Evolutionary conservation across 306 rosid species (phyloP), one percentile per base, ranked within the genome.

Genomic region (Cyamopsis tetragonoloba): DNA sequence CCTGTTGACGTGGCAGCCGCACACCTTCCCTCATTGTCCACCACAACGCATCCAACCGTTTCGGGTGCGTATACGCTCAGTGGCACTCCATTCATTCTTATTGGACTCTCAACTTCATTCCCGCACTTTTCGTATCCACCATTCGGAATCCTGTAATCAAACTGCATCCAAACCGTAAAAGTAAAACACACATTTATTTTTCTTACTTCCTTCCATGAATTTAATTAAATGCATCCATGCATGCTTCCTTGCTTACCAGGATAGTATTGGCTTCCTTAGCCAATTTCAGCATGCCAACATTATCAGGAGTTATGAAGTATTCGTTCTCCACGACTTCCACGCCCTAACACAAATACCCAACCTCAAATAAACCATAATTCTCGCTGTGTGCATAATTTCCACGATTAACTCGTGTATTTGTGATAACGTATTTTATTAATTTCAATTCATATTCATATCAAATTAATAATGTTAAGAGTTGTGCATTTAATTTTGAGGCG

Each of bases 41-140:
- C 99, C 72, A 90, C 99, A 77, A 85, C 95, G 46, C 99, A 95
- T 7, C 97, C 99, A 1, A 95, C 99, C 0, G 99, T 95, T 80
- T 95, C 99, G 0, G 97, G 97, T 2, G 96, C 88, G 58, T 95
- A 95, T 19, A 88, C 88, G 48, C 88, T 85, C 3, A 95, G 80
- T 0, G 96, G 99, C 3, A 90, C 79, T 0, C 99, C 97, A 60
- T 88, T 95, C 97, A 95, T 95, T 32, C 61, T 65, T 15, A 95
- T 0, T 2, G 87, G 91, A 2, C 82, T 90, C 66, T 83, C 95
- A 1, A 75, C 84, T 1, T 59, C 83, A 0, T 85, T 74, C 0
- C 87, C 78, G 32, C 99, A 92, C 3, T 72, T 74, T 26, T 85
- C 98, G 41, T 32, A 31, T 14, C 83, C 90, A 0, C 0, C 46